Evolutionary conservation across 495 filamentous ascomycete species (phyloP).

Genomic region (Tetracladium setigerum): DNA sequence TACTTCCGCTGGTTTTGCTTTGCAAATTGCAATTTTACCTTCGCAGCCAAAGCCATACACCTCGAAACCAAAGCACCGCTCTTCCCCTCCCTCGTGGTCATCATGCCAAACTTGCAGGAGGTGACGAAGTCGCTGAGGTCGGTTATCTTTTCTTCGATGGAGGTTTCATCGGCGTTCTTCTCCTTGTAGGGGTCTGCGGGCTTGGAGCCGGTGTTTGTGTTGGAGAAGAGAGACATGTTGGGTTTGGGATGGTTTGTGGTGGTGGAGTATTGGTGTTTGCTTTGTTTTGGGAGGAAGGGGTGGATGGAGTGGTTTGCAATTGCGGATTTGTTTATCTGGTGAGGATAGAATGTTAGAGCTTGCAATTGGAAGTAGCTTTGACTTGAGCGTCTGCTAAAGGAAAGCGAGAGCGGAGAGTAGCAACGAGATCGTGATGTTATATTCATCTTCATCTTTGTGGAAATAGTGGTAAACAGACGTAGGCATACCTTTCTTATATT

Average conservation of each 20-base stretch:
- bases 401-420: too few species aligned
- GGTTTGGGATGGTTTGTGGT: background rate
- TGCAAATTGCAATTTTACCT: constrained; percentile 46
- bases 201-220: constrained; percentile 49
- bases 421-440: too few species aligned
- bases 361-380: too few species aligned
- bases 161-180: constrained; percentile 58
- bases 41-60: constrained; percentile 86
- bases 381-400: too few species aligned
- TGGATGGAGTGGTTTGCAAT: too few species aligned
- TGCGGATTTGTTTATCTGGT: too few species aligned
- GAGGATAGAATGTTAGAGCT: too few species aligned
- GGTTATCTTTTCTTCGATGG: constrained; percentile 70
- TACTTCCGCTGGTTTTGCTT: background rate
- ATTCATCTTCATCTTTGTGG: too few species aligned
- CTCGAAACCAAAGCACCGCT: constrained; percentile 61
- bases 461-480: too few species aligned
- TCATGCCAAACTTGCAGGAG: constrained; percentile 71
- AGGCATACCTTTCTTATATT: too few species aligned
- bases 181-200: constrained; percentile 72
- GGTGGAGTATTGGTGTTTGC: background rate
- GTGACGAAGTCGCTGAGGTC: constrained; percentile 63
- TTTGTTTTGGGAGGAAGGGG: background rate
- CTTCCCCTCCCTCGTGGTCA: constrained; percentile 53
- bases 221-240: constrained; percentile 26